Conservation (phyloP, 2,329 filamentous ascomycete species). For the Xylogone sp. region DNA sequence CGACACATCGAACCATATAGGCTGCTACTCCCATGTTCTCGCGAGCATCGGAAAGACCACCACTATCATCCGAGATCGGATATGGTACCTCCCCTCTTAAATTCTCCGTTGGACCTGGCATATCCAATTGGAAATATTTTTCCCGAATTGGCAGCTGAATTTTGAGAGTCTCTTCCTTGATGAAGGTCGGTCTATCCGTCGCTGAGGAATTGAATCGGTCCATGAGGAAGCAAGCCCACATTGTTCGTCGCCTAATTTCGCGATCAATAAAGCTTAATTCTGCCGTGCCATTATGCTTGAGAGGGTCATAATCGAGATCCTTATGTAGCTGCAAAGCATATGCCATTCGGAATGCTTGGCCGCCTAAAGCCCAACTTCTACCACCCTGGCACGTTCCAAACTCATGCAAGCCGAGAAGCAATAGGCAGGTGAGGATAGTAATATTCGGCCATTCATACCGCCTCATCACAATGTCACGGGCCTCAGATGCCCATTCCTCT, state of each 20-base stretch:
- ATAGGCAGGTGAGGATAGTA: slow-evolving; percentile 85
- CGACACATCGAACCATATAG: slow-evolving; percentile 80
- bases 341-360: slow-evolving; percentile 94
- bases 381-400: slow-evolving; percentile 97
- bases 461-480: slow-evolving; percentile 81
- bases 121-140: slow-evolving; percentile 84
- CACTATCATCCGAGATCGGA: slow-evolving; percentile 58
- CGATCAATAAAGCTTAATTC: slow-evolving; percentile 86
- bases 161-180: slow-evolving; percentile 82
- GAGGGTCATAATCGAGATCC: slow-evolving; percentile 80
- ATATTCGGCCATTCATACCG: slow-evolving; percentile 95
- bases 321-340: slow-evolving; percentile 92
- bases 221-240: slow-evolving; percentile 99
- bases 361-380: slow-evolving; percentile 91
- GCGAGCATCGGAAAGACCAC: slow-evolving; percentile 60
- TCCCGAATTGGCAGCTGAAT: slow-evolving; percentile 91
- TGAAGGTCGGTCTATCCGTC: slow-evolving; percentile 86
- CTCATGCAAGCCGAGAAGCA: slow-evolving; percentile 87
- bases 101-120: slow-evolving; percentile 81
- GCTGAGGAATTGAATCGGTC: slow-evolving; percentile 96
- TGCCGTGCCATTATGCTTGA: slow-evolving; percentile 55
- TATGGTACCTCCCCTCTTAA: slow-evolving; percentile 68
- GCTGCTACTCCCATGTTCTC: slow-evolving; percentile 94
- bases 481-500: slow-evolving; percentile 84
- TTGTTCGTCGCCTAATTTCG: slow-evolving; percentile 86